phyloP scores from a whole-genome alignment of 176 grass and related monocot species.

The Rhipidocladum racemiflorum region DNA sequence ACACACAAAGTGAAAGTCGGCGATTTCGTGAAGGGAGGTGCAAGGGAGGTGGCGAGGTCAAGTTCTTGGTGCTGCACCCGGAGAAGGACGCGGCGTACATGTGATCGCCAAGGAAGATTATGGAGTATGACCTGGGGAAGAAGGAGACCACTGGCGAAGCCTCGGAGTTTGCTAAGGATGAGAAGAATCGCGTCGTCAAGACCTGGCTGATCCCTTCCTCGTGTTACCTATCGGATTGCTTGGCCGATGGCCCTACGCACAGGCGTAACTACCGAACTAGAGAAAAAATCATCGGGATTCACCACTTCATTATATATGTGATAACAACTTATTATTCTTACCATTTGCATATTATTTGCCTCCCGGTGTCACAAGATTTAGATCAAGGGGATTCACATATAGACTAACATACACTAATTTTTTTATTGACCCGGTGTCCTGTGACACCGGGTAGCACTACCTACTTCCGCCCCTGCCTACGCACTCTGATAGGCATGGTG shows the following conservation, averaged over 20 bases:
- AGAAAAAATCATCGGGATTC: no score
- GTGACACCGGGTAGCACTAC: no score
- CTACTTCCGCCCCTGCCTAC: no score
- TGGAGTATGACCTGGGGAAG: constrained; percentile 44
- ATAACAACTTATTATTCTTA: no score
- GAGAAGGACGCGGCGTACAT: constrained; percentile 53
- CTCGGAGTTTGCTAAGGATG: constrained; percentile 32
- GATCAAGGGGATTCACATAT: no score
- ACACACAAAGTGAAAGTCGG: constrained; percentile 29
- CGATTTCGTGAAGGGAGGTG: neutral
- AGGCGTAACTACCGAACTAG: no score
- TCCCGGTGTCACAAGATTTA: no score
- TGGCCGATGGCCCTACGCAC: neutral
- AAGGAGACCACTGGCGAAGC: neutral
- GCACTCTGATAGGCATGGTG: no score
- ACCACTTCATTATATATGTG: no score
- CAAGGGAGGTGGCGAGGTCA: neutral
- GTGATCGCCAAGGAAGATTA: constrained; percentile 41
- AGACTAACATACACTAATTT: no score
- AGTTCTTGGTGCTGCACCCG: constrained; percentile 62
- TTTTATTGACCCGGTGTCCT: no score
- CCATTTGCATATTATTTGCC: no score
- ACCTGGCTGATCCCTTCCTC: constrained; percentile 60
- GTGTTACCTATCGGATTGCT: constrained; percentile 40
- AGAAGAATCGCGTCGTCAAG: constrained; percentile 44